Conservation (phyloP, 192 early-diverging fungal genomes). For the Cetraspora pellucida region DNA sequence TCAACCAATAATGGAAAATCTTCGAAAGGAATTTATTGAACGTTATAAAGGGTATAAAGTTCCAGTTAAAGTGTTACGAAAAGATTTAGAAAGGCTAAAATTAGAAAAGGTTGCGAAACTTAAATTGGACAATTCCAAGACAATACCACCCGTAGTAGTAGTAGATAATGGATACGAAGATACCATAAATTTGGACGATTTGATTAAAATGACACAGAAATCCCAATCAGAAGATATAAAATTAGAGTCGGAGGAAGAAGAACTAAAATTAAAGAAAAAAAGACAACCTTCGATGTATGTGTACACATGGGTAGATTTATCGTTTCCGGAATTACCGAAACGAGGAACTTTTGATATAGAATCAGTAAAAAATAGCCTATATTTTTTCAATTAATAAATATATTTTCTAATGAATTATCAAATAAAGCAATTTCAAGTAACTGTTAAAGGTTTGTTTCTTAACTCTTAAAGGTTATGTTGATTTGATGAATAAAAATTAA, state of each 20-base stretch:
- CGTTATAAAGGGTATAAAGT: conserved; percentile 76
- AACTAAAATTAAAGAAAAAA: conserved; percentile 34
- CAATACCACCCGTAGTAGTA: conserved; percentile 28
- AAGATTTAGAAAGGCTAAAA: conserved; percentile 43
- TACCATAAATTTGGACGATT: conserved; percentile 43
- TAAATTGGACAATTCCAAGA: conserved; percentile 17
- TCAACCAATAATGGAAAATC: conserved; percentile 80
- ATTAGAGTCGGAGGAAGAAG: conserved; percentile 25
- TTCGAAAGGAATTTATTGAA: conserved; percentile 80
- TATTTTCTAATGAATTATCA: too few relatives aligned
- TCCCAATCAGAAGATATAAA: conserved; percentile 17
- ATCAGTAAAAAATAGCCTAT: conserved; percentile 76
- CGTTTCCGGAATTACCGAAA: conserved; percentile 75
- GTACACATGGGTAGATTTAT: conserved; percentile 58
- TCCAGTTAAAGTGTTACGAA: conserved; percentile 48
- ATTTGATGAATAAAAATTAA: too few relatives aligned
- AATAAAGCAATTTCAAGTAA: too few relatives aligned
- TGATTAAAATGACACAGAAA: conserved; percentile 38
- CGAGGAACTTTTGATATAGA: conserved; percentile 86
- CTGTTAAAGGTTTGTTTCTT: too few relatives aligned
- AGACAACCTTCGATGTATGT: conserved; percentile 38
- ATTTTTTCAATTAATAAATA: conserved; percentile 86
- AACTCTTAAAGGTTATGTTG: too few relatives aligned
- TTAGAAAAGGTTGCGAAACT: conserved; percentile 1
- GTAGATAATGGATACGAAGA: conserved; percentile 29